A percentile compares a stretch with the other conserved stretches of the same genome.
phyloP scores from a whole-genome alignment of 2,329 filamentous ascomycete genomes.

The Aspergillus candidus region DNA sequence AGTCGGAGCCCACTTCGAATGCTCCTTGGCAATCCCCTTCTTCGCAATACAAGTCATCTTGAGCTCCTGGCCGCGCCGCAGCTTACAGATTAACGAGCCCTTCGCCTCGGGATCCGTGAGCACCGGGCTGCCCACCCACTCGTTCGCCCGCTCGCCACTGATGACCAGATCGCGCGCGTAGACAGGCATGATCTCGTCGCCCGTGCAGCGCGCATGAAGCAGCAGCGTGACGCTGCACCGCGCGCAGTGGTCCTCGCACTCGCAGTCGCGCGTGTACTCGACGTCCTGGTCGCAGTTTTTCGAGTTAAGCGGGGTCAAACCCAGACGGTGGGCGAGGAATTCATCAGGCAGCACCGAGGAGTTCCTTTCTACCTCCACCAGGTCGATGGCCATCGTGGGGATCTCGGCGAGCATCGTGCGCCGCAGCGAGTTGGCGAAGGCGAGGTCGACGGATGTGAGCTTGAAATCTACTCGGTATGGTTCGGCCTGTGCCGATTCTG shows the following conservation, averaged over 20 bases:
- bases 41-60: conserved; percentile 89
- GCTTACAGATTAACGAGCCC: conserved; percentile 81
- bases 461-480: conserved; percentile 81
- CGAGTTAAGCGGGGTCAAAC: conserved; percentile 80
- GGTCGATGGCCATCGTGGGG: conserved; percentile 87
- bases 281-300: conserved; percentile 74
- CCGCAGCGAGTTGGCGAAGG: conserved; percentile 87
- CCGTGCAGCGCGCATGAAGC: conserved; percentile 77
- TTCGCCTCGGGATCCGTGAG: conserved; percentile 75
- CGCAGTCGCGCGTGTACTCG: conserved; percentile 86
- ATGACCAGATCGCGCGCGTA: conserved; percentile 85
- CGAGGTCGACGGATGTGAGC: conserved; percentile 79
- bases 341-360: conserved; percentile 95
- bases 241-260: conserved; percentile 93
- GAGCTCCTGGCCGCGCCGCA: conserved; percentile 83
- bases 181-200: conserved; percentile 85
- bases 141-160: conserved; percentile 62
- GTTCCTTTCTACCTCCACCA: conserved; percentile 88
- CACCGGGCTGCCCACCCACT: conserved; percentile 71
- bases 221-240: conserved; percentile 80
- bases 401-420: conserved; percentile 90
- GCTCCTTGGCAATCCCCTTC: conserved; percentile 98
- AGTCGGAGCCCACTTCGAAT: conserved; percentile 95
- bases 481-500: conserved; percentile 56
- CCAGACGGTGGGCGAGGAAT: conserved; percentile 87